Evolutionary conservation across 1,284 basidiomycete genomes (phyloP).

Genomic region (Lignosus rhinocerotis): DNA sequence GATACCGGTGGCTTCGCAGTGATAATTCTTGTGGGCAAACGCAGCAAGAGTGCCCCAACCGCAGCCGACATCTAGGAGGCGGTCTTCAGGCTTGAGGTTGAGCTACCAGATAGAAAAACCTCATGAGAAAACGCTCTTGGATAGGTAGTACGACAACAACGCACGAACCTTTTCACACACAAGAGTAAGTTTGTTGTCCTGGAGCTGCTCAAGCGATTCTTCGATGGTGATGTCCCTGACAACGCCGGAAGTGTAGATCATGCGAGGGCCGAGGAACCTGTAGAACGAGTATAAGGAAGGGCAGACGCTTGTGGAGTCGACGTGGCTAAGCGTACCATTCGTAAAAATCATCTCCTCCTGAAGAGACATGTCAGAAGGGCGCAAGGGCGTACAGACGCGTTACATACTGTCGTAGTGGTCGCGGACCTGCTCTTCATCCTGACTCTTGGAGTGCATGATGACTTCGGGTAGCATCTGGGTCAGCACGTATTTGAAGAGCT

Average conservation of each 20-base stretch:
- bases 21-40: constrained; percentile 97
- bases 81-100: constrained; percentile 76
- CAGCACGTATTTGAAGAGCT: constrained; percentile 95
- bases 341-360: constrained; percentile 91
- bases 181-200: constrained; percentile 96
- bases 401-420: constrained; percentile 91
- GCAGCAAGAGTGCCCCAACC: constrained; percentile 97
- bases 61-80: constrained; percentile 92
- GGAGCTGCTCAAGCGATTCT: constrained; percentile 93
- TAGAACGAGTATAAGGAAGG: background rate
- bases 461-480: constrained; percentile 90
- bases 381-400: constrained; percentile 18
- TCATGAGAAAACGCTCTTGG: background rate
- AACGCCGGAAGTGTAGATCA: constrained; percentile 97
- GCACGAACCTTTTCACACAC: constrained; percentile 82
- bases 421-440: constrained; percentile 96
- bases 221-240: constrained; percentile 73
- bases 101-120: constrained; percentile 43
- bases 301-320: background rate
- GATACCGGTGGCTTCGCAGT: constrained; percentile 92
- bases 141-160: background rate
- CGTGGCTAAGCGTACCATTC: constrained; percentile 55
- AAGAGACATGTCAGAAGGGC: constrained; percentile 21
- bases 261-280: constrained; percentile 92
- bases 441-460: constrained; percentile 84